Conservation (phyloP, 495 filamentous ascomycete species). For the Sporormia fimetaria region DNA sequence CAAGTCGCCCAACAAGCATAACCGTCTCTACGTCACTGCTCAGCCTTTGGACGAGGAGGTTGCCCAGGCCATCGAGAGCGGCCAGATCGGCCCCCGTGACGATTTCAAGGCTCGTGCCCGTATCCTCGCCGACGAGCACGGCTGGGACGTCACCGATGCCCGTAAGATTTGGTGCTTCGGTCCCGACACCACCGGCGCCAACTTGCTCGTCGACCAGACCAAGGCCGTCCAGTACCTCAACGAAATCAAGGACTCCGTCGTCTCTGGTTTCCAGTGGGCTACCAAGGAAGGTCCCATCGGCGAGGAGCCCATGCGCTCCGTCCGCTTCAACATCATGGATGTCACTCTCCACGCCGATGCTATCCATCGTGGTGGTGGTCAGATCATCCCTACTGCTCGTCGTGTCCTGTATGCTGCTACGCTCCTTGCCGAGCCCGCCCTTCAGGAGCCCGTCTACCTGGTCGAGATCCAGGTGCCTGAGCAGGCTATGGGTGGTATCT, state of each 20-base stretch:
- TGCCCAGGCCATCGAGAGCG: constrained; percentile 74
- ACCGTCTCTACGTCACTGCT: constrained; percentile 93
- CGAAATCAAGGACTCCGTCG: constrained; percentile 99
- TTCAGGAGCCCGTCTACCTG: constrained; percentile 96
- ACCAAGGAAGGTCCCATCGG: constrained; percentile 93
- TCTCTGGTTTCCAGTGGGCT: constrained; percentile 99
- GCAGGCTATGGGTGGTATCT: constrained; percentile 98
- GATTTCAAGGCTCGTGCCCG: constrained; percentile 99
- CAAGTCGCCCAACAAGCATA: constrained; percentile 99
- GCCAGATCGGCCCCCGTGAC: constrained; percentile 90
- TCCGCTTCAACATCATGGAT: constrained; percentile 99
- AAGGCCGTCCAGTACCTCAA: constrained; percentile 99
- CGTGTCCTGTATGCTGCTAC: constrained; percentile 91
- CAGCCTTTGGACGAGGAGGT: constrained; percentile 86
- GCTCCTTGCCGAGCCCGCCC: constrained; percentile 78
- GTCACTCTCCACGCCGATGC: constrained; percentile 99
- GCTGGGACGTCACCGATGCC: constrained; percentile 99
- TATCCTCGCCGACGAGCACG: constrained; percentile 90
- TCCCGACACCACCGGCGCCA: constrained; percentile 94
- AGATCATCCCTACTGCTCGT: constrained; percentile 95
- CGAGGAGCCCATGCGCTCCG: constrained; percentile 93
- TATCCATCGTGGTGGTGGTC: constrained; percentile 98
- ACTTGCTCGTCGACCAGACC: constrained; percentile 97
- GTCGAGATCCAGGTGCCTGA: constrained; percentile 99
- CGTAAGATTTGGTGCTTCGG: constrained; percentile 99